Evolutionary conservation across 1,139 yeast species (phyloP), one percentile per base, ranked within the genome.

Genomic region (Hyphopichia wangnamkhiaoensis): DNA sequence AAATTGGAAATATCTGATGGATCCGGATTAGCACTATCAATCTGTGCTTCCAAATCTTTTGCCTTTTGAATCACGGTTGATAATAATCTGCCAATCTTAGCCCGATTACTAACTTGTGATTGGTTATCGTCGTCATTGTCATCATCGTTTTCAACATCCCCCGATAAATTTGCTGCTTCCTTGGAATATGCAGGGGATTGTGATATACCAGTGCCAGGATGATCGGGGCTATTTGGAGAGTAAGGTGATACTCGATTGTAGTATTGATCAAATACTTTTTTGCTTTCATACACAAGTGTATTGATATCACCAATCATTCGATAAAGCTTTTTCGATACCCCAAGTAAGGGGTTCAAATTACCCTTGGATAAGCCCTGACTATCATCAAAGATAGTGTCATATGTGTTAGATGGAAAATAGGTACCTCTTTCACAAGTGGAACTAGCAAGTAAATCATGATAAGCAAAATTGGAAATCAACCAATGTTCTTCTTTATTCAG

Each of bases 401-500:
- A 85, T 33, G 79, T 80, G 13, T 65, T 64, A 18, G 74, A 62
- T 0, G 80, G 72, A 53, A 82, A 82, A 51, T 79, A 80, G 0
- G 84, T 72, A 1, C 81, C 81, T 35, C 82, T 56, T 39, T 77
- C 79, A 37, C 74, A 66, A 26, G 72, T 70, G 12, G 85, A 77
- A 38, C 82, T 74, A 1, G 93, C 81, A 46, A 84, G 66, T 30
- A 87, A 74, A 54, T 86, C 95, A 57, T 87, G 95, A 54, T 86
- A 87, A 1, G 90, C 89, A 61, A 84, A 87, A 58, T 83, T 85
- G n/a, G 89, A 79, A 19, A 84, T 79, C 40, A 87, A 67, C 86
- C 93, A 87, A 45, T 82, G 80, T 45, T 79, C 79, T 43, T 77
- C 80, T 46, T 77, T 79, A 55, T 78, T 79, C 35, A 67, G 68